A percentile compares a stretch with the other conserved stretches of the same genome.
phyloP scores from a whole-genome alignment of 2,329 filamentous ascomycete genomes.

The Diaporthe sp. region DNA sequence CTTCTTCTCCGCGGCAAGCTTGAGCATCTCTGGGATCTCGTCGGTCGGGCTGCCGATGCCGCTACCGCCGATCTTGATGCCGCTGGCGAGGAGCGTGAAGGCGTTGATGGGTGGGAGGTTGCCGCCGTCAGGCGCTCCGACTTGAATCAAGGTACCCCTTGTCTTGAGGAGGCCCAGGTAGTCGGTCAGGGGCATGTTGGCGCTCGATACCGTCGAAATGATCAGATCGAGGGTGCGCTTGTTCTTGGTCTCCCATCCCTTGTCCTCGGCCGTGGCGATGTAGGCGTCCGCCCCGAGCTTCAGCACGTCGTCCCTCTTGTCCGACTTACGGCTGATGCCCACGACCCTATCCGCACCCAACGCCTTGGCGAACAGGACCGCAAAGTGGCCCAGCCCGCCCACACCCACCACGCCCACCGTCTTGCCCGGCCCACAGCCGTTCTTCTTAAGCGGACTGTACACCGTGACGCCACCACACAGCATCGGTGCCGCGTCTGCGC shows the following conservation, averaged over 20 bases:
- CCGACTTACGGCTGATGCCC: slow-evolving; percentile 66
- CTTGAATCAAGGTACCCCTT: slow-evolving; percentile 74
- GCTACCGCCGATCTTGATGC: slow-evolving; percentile 61
- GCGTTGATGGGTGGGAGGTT: slow-evolving; percentile 61
- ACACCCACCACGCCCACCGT: slow-evolving; percentile 76
- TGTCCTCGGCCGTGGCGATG: slow-evolving; percentile 58
- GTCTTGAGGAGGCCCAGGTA: slow-evolving; percentile 74
- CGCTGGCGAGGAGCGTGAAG: slow-evolving; percentile 70
- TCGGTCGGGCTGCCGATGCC: slow-evolving; percentile 59
- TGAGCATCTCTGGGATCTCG: slow-evolving; percentile 72
- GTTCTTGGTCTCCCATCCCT: slow-evolving; percentile 67
- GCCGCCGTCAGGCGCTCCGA: slow-evolving; percentile 72
- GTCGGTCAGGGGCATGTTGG: slow-evolving; percentile 69
- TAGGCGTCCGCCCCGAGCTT: slow-evolving; percentile 69
- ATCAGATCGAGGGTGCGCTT: slow-evolving; percentile 67
- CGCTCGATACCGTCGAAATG: slow-evolving; percentile 66
- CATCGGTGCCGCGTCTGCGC: slow-evolving; percentile 69
- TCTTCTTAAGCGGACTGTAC: slow-evolving; percentile 72
- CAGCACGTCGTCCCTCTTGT: slow-evolving; percentile 67
- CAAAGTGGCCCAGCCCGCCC: slow-evolving; percentile 78
- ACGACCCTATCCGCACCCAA: slow-evolving; percentile 72
- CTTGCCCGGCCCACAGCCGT: slow-evolving; percentile 77
- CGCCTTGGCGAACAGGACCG: slow-evolving; percentile 76
- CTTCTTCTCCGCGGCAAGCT: slow-evolving; percentile 68
- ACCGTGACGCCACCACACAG: slow-evolving; percentile 78